These are phyloP conservation scores for Neotropicomus parvogracilis DNA, from an alignment of 1,284 basidiomycete genomes.

Conservation along the genomic window DNA sequence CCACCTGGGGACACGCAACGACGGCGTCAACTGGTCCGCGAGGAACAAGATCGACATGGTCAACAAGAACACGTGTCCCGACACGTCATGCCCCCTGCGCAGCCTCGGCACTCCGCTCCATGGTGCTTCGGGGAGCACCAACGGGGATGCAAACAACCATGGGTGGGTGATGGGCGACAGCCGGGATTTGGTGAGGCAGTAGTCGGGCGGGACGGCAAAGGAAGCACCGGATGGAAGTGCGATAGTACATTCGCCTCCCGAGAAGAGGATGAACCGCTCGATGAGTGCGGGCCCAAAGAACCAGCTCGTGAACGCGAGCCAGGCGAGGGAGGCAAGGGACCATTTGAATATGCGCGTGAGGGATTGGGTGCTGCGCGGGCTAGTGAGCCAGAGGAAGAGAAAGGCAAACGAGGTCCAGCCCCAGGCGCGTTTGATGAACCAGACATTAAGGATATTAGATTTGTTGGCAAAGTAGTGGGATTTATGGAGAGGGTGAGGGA, in stretches of 20 bases:
- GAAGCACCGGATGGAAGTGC: constrained; percentile 54
- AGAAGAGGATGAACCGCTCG: constrained; percentile 68
- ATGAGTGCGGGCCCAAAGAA: constrained; percentile 88
- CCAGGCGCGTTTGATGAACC: constrained; percentile 92
- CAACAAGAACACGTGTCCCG: constrained; percentile 91
- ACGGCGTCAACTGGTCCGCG: constrained; percentile 65
- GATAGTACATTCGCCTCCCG: constrained; percentile 81
- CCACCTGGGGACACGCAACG: constrained; percentile 40
- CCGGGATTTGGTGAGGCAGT: constrained; percentile 50
- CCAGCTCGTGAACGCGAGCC: constrained; percentile 81
- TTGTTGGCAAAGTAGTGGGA: constrained; percentile 81
- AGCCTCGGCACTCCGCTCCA: constrained; percentile 55
- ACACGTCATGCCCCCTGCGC: constrained; percentile 87
- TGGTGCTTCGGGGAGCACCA: constrained; percentile 36
- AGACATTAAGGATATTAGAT: constrained; percentile 76
- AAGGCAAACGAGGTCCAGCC: constrained; percentile 81
- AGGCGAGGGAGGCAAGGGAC: constrained; percentile 61
- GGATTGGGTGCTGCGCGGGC: constrained; percentile 43
- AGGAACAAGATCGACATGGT: constrained; percentile 82
- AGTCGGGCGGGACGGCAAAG: constrained; percentile 53
- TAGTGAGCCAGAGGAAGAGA: constrained; percentile 54
- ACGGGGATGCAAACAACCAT: constrained; percentile 51
- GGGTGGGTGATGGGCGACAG: constrained; percentile 66
- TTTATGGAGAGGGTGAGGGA: constrained; percentile 64
- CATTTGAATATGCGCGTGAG: constrained; percentile 53